Base-by-base conservation (phyloP, 176 grass and related monocot genomes). In the Thinopyrum elongatum region DNA sequence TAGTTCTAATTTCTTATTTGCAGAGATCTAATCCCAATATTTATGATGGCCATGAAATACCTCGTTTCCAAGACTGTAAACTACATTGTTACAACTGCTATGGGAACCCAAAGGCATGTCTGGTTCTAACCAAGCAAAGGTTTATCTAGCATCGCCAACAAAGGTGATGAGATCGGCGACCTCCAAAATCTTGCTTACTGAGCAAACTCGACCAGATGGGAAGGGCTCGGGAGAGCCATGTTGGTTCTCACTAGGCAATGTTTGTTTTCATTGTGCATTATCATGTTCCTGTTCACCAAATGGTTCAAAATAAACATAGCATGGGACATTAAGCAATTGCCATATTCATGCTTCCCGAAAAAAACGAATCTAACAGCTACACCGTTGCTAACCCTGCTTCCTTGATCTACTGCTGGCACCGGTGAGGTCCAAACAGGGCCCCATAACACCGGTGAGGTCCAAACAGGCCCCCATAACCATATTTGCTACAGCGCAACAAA, bases 401-500 rank as follows among this genome's bases (percentile, higher is more conserved):
- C 23, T 46, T 80, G 16, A 65, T 80, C 61, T 65, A 79, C 3
- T 79, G 34, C 12, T 38, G 77, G 77, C 23, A 28, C 60, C 13
- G 58, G 34, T 8, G 3, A 42, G 77, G 22, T 58, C 28, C 74
- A 77, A 57, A 33, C 47, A 57, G 7, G 6, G 35, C 35, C 35
- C 58, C 35, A 65, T 19, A 77, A 61, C 11, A 28, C 60, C 13
- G 58, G 34, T 8, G 3, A 42, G 77, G 16, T 41, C 31, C 76
- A 78, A 60, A 38, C 53, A 61, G 9, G 8, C 59, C 35, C 35
- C 58, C 35, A 65, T 19, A 77, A 61, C 11, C 65, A 39, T 10
- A 30, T 59, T 70, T 82, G 46, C 51, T 17, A 46, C 46, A 57
- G 85, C 23, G 70, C 53, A 42, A 69, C n/a, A 86, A 14, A 78